A percentile compares a stretch with the other conserved stretches of the same genome.
Conservation (phyloP, 371 early-diverging fungal species). For the Rhizopus delemar region DNA sequence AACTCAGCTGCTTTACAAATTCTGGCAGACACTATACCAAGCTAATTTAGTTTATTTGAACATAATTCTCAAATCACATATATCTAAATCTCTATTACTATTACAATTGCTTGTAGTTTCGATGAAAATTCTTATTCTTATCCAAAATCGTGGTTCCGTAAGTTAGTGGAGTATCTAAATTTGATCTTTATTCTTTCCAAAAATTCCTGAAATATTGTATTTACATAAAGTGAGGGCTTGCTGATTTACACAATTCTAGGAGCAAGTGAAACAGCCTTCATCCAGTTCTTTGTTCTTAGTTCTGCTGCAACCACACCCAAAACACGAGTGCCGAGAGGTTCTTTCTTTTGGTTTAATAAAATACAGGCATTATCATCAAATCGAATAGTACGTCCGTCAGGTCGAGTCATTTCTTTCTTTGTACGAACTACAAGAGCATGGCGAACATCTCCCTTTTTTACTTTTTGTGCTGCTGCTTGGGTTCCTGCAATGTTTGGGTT, state of each 20-base stretch:
- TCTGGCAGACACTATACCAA: no score
- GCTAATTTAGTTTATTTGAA: no score
- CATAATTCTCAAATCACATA: no score
- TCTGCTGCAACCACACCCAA: slow-evolving; percentile 91
- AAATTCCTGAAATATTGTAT: no score
- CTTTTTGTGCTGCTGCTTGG: slow-evolving; percentile 67
- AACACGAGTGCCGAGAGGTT: slow-evolving; percentile 93
- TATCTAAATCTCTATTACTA: no score
- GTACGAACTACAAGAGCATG: slow-evolving; percentile 93
- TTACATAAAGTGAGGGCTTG: no score
- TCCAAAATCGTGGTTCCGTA: no score
- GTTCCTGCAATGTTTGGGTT: slow-evolving; percentile 53
- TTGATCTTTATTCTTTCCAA: no score
- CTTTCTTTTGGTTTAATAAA: slow-evolving; percentile 89
- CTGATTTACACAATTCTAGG: slow-evolving; percentile 82
- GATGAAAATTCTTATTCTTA: no score
- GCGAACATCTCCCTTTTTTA: slow-evolving; percentile 96
- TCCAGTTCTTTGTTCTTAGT: slow-evolving; percentile 91
- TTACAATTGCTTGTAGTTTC: no score
- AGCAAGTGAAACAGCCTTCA: slow-evolving; percentile 92
- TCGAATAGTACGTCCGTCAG: slow-evolving; percentile 90
- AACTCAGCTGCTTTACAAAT: no score
- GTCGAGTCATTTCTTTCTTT: slow-evolving; percentile 86
- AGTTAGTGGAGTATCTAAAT: no score
- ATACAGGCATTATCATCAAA: slow-evolving; percentile 98